A percentile compares a stretch with the other conserved stretches of the same genome.
These are phyloP conservation scores for Neurospora sp. DNA, from an alignment of 495 filamentous ascomycete species.

Conservation along the genomic window DNA sequence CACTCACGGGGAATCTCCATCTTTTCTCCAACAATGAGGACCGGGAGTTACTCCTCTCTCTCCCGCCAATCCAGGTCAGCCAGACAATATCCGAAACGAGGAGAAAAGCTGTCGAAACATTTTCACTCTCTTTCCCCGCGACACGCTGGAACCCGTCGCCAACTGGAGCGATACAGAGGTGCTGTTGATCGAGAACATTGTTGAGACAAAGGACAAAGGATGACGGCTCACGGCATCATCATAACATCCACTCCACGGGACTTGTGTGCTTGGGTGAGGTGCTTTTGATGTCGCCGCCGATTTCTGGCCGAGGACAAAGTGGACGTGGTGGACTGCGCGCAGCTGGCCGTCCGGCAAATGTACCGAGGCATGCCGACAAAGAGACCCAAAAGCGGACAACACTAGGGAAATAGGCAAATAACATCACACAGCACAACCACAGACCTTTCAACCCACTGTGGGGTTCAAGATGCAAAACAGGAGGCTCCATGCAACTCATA, in stretches of 20 bases:
- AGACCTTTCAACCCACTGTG: background rate
- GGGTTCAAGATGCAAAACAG: background rate
- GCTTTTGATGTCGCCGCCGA: background rate
- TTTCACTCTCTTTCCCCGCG: background rate
- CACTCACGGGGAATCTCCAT: background rate
- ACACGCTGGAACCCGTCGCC: background rate
- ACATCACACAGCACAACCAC: background rate
- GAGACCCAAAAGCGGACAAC: conserved; percentile 4
- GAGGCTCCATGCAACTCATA: background rate
- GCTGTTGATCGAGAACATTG: background rate
- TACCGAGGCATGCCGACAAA: conserved; percentile 15
- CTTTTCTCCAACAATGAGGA: background rate
- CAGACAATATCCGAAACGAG: background rate
- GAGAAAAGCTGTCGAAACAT: background rate
- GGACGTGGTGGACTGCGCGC: background rate
- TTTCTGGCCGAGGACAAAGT: background rate
- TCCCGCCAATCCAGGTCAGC: background rate
- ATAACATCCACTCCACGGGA: background rate
- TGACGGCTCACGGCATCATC: background rate
- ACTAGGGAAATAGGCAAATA: background rate
- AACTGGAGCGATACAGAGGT: background rate
- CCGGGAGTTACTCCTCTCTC: background rate
- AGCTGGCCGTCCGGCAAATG: conserved; percentile 6
- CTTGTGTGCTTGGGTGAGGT: background rate
- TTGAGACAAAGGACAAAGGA: background rate